Base-by-base conservation (phyloP, 2,329 filamentous ascomycete species). In the Sclerotinia subarctica region DNA sequence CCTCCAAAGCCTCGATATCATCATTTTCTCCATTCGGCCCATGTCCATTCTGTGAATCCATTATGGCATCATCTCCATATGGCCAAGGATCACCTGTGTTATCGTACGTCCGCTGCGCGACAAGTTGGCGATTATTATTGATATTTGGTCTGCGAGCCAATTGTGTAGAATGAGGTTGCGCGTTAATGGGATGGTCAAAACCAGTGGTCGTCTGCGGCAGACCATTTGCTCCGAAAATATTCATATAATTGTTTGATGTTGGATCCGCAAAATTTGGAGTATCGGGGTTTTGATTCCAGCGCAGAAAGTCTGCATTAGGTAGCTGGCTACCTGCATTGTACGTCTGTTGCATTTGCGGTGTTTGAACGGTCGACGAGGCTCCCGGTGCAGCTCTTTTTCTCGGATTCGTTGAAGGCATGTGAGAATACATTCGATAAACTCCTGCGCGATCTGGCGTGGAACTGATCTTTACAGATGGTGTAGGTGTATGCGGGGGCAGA, bases 341-440 rank as follows among this genome's bases (percentile, higher is more conserved):
- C 68, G 82, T 80, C 70, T 84, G 82, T 68, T 85, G 84, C 75
- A 85, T 79, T 72, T 81, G 81, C 51, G 82, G 81, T 62, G 82
- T 76, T 46, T 87, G 85, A 29, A 85, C 80, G 72, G 86, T 80
- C n/a, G 91, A 89, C 49, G 87, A 84, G 70, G 88, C 82, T 77
- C 90, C 91, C 68, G 91, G 89, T 58, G 91, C 91, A 73, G 90
- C 83, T 78, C 92, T 85, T 82, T 95, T 95, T 79, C 91, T 81
- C 26, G 84, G 78, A 71, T 85, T 86, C 57, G 81, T 79, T 68
- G 85, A 71, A 76, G 75, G 71, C 76, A 76, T 77, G 38, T 62
- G 70, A 69, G 44, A 60, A 69, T 70, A 63, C 69, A 73, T 72
- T 68, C 70, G 70, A 68, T 64, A 35, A 51, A 32, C 17, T 38